Conservation (phyloP, 129 eudicot genomes). For the Erigeron canadensis region DNA sequence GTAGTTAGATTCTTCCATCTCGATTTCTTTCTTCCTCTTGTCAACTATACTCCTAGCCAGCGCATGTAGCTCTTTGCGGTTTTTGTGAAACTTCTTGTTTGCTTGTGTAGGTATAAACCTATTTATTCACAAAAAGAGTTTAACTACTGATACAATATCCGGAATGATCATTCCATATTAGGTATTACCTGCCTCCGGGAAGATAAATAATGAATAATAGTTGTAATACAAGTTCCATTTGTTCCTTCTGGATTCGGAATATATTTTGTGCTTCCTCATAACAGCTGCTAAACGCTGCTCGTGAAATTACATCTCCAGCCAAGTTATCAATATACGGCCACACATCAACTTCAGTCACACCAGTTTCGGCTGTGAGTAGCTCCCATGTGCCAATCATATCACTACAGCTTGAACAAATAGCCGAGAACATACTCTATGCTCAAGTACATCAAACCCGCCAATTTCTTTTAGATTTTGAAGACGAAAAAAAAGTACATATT, state of each 20-base stretch:
- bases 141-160: not conserved
- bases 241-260: conserved; percentile 43
- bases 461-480: not conserved
- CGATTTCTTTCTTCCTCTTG: conserved; percentile 29
- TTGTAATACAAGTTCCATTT: conserved; percentile 21
- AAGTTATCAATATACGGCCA: conserved; percentile 43
- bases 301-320: conserved; percentile 44
- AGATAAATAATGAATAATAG: conserved; percentile 8
- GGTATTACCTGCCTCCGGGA: conserved; percentile 44
- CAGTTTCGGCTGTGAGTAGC: conserved; percentile 7
- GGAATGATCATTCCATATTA: too few relatives aligned
- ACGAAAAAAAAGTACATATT: not conserved
- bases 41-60: conserved; percentile 18
- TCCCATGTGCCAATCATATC: conserved; percentile 45
- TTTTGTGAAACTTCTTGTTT: conserved; percentile 30
- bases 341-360: conserved; percentile 38
- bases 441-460: not conserved
- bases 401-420: conserved; percentile 29
- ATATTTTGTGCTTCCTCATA: conserved; percentile 37
- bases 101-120: conserved; percentile 25
- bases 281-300: conserved; percentile 40
- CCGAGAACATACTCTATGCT: conserved; percentile 36
- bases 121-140: not conserved
- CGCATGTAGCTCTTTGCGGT: conserved; percentile 25
- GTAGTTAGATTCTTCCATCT: conserved; percentile 16